Evolutionary conservation across 768 basidiomycete species (phyloP).

Genomic region (Leccinum sublutescens): DNA sequence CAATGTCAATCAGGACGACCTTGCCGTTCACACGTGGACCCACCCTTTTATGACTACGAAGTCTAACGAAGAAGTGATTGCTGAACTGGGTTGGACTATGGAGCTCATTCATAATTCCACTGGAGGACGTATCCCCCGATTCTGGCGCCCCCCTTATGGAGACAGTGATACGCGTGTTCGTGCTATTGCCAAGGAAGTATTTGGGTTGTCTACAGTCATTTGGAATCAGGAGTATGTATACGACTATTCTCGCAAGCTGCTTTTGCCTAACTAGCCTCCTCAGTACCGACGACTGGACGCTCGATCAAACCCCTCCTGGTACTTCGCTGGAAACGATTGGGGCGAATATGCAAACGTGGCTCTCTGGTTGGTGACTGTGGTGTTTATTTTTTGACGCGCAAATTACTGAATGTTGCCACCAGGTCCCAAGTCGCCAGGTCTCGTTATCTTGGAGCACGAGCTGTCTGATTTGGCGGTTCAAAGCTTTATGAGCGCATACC

Average conservation of each 20-base stretch:
- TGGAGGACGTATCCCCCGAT: conserved; percentile 70
- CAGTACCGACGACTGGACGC: conserved; percentile 78
- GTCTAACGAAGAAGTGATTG: conserved; percentile 65
- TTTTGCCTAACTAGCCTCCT: not conserved
- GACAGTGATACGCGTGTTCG: conserved; percentile 81
- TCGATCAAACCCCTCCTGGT: conserved; percentile 37
- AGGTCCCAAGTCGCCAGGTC: conserved; percentile 74
- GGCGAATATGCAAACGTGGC: conserved; percentile 52
- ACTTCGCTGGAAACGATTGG: conserved; percentile 50
- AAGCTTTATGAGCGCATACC: conserved; percentile 66
- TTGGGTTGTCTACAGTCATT: conserved; percentile 78
- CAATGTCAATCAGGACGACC: conserved; percentile 35
- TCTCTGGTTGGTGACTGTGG: conserved; percentile 40
- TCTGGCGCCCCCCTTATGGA: conserved; percentile 89
- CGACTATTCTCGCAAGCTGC: not conserved
- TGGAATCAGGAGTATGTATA: conserved; percentile 82
- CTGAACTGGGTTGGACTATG: conserved; percentile 76
- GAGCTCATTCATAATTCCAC: conserved; percentile 77
- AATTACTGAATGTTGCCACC: not conserved
- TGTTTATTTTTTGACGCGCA: not conserved
- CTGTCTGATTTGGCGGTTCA: conserved; percentile 54
- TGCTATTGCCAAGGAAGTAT: conserved; percentile 83
- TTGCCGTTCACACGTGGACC: conserved; percentile 54
- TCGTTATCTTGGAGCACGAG: conserved; percentile 87
- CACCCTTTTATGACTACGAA: conserved; percentile 83